Conservation (phyloP, 2,329 filamentous ascomycete species). For the Diaporthe sp. region DNA sequence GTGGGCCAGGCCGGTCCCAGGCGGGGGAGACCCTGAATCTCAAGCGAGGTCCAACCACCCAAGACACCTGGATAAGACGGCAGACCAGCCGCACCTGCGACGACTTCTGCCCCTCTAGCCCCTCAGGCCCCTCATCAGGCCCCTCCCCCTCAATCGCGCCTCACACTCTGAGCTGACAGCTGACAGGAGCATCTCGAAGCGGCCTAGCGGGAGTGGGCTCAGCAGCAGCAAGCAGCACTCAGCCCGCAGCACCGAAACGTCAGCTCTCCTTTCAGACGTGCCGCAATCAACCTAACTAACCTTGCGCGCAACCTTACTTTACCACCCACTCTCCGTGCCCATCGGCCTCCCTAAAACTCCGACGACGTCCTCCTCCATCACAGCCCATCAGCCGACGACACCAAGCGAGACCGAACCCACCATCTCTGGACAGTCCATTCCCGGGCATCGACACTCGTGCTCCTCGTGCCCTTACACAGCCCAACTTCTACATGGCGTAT, state of each 20-base stretch:
- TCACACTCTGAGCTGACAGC: constrained; percentile 19
- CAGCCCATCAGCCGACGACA: constrained; percentile 3
- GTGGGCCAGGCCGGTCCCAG: neutral
- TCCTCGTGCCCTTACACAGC: neutral
- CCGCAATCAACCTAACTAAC: constrained; percentile 8
- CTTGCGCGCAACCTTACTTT: constrained; percentile 13
- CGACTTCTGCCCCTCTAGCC: neutral
- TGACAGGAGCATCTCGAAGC: constrained; percentile 7
- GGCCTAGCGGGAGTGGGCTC: constrained; percentile 10
- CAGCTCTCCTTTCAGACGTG: constrained; percentile 22
- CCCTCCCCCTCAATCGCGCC: constrained; percentile 19
- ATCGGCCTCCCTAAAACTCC: constrained; percentile 1
- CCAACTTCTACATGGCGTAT: constrained; percentile 39
- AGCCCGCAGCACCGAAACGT: constrained; percentile 18
- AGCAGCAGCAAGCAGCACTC: constrained; percentile 11
- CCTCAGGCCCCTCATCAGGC: neutral
- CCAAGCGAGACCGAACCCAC: neutral
- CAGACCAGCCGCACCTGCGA: constrained; percentile 16
- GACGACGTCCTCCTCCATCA: neutral
- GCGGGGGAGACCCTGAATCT: constrained; percentile 33
- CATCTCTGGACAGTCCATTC: neutral
- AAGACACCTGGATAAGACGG: neutral
- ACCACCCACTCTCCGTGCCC: neutral
- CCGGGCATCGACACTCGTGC: neutral
- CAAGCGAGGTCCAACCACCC: constrained; percentile 5